Base-by-base conservation (phyloP, 2,329 filamentous ascomycete species). In the Colletotrichum theobromicola region DNA sequence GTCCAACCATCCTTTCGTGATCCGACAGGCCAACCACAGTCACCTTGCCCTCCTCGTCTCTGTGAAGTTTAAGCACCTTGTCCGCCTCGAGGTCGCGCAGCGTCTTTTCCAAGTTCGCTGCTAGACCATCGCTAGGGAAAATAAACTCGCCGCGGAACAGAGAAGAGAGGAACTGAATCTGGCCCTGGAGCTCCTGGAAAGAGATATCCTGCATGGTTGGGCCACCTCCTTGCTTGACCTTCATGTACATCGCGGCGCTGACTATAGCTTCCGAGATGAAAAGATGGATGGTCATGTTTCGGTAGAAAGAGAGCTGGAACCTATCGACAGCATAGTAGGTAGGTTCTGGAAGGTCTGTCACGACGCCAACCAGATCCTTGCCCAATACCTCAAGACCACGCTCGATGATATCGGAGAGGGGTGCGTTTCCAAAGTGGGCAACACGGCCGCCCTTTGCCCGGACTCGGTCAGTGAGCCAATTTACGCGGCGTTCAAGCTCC, bases 201-300 rank as follows among this genome's bases (percentile, higher is more conserved):
- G 91, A 85, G 30, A 98, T 96, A 61, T 94, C 91, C 81, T 98
- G 95, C 77, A 94, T 91, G 5, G 92, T 88, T 0, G 94, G 94
- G 0, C 94, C 95, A n/a, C 96, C 96, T 18, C 97, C 97, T 76
- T 92, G 92, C 84, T 99, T 99, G 69, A 98, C 94, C 58, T 92
- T 91, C 1, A 93, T 97, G 83, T 99, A 99, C 88, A 99, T 93
- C 32, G 94, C 94, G 6, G 93, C 95, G 75, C 95, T 97, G 26
- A 98, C 95, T 6, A 99, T 88, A 0, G 96, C 94, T 82, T 98
- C 96, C 3, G 95, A 94, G 72, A 99, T 97, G 83, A 99, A 99
- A 7, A 99, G 90, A 82, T 99, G 97, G 76, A 99, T 99, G 0
- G 96, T 98, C 97, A 98, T 98, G 84, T 99, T 99, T 67, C 97